Base-by-base conservation (phyloP, 257 asterid genomes). In the Fraxinus americana region DNA sequence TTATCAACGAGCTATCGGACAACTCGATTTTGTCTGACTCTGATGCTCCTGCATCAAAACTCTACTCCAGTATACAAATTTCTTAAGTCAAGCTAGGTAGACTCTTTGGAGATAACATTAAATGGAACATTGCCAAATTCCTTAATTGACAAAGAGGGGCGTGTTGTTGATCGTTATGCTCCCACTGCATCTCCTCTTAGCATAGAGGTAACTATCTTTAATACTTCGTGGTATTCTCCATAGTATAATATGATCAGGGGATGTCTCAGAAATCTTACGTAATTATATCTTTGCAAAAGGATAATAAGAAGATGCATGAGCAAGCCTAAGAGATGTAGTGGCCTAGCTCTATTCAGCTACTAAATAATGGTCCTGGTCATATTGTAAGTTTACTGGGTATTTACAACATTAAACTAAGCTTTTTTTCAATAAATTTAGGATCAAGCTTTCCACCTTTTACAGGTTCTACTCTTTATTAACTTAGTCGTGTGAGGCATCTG, bases 61-160 rank as follows among this genome's bases (percentile, higher is more conserved):
- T 93, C 96, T 29, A 89, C 94, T 81, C 98, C 98, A 4, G 19
- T 92, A 2, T 94, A 91, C 80, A 90, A 90, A 85, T 92, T 79
- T 79, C 68, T 92, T 85, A 94, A 91, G 83, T 86, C 97, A 1
- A 89, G 76, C 75, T 91, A 92, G 85, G 98, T n/a, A 92, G 99
- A 13, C 70, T 92, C 7, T 89, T 94, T 1, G 97, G 97, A 25
- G 94, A 91, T 36, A 25, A 86, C 29, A 92, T 94, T 36, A 94
- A 94, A 69, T 91, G 98, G 99, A 94, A 94, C 83, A 92, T 94
- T 89, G 81, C 98, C 79, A 92, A 94, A 63, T 94, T 94, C 76
- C 94, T 94, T 1, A 85, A 25, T 92, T 19, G 89, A 94, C 79
- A 93, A 90, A 81, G 96, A 92, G 73, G 97, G 99, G 36, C 82